A percentile compares a stretch with the other conserved stretches of the same genome.
These are phyloP conservation scores for Vigna trinervia DNA, from an alignment of 306 rosid genomes.

Conservation along the genomic window DNA sequence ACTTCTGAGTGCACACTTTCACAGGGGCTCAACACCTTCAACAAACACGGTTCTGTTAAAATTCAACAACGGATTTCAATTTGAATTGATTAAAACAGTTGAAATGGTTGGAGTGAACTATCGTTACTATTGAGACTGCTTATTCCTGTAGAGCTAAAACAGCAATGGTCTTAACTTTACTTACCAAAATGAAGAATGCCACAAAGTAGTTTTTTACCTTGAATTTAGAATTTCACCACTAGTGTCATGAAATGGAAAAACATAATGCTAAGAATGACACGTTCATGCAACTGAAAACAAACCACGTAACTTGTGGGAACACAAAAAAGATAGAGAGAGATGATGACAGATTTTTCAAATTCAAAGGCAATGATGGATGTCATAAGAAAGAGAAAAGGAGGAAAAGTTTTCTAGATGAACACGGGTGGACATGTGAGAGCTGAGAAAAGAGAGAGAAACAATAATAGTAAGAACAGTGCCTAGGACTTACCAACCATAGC, in stretches of 20 bases:
- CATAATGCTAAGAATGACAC: slow-evolving; percentile 6
- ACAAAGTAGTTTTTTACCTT: slow-evolving; percentile 36
- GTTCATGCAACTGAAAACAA: slow-evolving; percentile 9
- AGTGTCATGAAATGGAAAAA: slow-evolving; percentile 12
- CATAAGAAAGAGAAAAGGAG: slow-evolving; percentile 36
- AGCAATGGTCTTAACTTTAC: not conserved
- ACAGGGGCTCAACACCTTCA: slow-evolving; percentile 1
- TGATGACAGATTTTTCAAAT: slow-evolving; percentile 37
- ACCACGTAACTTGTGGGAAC: slow-evolving; percentile 30
- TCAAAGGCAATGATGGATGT: slow-evolving; percentile 44
- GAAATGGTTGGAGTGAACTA: slow-evolving; percentile 18
- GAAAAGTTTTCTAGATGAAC: slow-evolving; percentile 45
- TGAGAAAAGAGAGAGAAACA: slow-evolving; percentile 49
- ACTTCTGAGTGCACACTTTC: slow-evolving; percentile 41
- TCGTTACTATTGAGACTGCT: not conserved
- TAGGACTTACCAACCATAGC: slow-evolving; percentile 58
- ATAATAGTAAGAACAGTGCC: slow-evolving; percentile 41
- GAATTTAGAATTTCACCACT: slow-evolving; percentile 18
- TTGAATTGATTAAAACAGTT: slow-evolving; percentile 9
- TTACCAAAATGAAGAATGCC: slow-evolving; percentile 30
- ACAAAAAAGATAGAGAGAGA: slow-evolving; percentile 7
- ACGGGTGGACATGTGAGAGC: slow-evolving; percentile 40
- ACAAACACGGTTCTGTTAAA: slow-evolving; percentile 3
- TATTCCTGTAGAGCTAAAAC: not conserved
- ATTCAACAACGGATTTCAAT: slow-evolving; percentile 13